A percentile compares a stretch with the other conserved stretches of the same genome.
Evolutionary conservation across 2,329 filamentous ascomycete genomes (phyloP).

Genomic region (Coniella lustricola): DNA sequence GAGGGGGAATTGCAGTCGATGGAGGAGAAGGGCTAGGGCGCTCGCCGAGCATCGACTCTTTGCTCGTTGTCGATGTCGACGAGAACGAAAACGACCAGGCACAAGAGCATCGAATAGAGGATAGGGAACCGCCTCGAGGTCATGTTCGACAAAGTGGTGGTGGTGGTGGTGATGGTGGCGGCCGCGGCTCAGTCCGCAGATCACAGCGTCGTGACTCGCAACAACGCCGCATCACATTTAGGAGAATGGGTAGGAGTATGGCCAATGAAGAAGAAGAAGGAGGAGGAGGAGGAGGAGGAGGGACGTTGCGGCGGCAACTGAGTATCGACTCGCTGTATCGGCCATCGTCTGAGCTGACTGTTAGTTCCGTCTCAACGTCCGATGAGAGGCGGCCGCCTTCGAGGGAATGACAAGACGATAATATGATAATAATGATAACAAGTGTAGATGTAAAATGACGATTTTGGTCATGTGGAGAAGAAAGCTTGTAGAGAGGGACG

Average conservation of each 20-base stretch:
- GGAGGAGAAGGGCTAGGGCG: neutral
- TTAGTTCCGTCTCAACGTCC: neutral
- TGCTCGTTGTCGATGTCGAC: slow-evolving; percentile 3
- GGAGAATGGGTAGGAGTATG: too few species aligned
- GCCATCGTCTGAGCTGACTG: neutral
- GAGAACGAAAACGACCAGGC: neutral
- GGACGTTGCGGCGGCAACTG: neutral
- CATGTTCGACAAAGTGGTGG: too few species aligned
- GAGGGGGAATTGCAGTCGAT: too few species aligned
- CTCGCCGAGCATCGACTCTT: slow-evolving; percentile 2
- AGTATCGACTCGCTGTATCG: slow-evolving; percentile 1
- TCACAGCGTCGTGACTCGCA: neutral
- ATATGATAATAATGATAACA: too few species aligned
- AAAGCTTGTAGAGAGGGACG: too few species aligned
- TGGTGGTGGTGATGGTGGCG: neutral
- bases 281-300: too few species aligned
- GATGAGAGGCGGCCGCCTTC: neutral
- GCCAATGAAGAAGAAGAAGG: too few species aligned
- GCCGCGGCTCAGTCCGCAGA: too few species aligned
- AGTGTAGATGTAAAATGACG: too few species aligned
- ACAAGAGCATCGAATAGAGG: too few species aligned
- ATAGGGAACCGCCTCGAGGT: too few species aligned
- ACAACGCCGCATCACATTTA: neutral
- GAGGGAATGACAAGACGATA: neutral
- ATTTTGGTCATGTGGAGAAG: too few species aligned